Evolutionary conservation across 2,329 filamentous ascomycete species (phyloP).

Genomic region (Endocalyx cinctus): DNA sequence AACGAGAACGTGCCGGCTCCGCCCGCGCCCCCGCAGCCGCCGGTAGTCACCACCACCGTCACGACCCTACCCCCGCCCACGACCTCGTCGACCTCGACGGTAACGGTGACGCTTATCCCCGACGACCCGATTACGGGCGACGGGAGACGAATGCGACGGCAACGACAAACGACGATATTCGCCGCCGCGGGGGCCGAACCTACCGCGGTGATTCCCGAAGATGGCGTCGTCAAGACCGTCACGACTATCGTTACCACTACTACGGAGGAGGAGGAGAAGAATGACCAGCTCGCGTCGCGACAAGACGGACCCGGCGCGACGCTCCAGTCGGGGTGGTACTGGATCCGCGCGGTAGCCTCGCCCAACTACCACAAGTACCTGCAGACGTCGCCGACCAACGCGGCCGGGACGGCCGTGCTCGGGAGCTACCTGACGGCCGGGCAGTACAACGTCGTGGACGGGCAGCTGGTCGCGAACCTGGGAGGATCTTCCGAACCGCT

Average conservation of each 20-base stretch:
- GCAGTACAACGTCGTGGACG: conserved; percentile 51
- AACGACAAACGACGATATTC: too few relatives aligned
- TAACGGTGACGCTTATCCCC: conserved; percentile 4
- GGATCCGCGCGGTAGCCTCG: conserved; percentile 52
- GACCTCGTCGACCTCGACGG: not conserved
- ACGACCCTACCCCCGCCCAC: conserved; percentile 5
- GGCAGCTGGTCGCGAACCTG: conserved; percentile 51
- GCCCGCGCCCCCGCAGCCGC: conserved; percentile 2
- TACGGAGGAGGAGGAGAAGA: too few relatives aligned
- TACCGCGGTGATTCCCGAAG: too few relatives aligned
- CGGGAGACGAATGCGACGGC: conserved; percentile 2
- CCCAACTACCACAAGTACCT: conserved; percentile 56
- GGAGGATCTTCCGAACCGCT: conserved; percentile 31
- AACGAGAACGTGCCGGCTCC: not conserved
- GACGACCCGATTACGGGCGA: conserved; percentile 7
- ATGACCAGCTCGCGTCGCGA: too few relatives aligned
- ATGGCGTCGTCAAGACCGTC: too few relatives aligned
- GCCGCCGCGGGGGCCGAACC: too few relatives aligned
- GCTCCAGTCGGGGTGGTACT: conserved; percentile 47
- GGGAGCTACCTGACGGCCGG: conserved; percentile 53
- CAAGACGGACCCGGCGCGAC: conserved; percentile 31
- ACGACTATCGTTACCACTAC: too few relatives aligned
- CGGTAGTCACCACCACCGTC: conserved; percentile 5
- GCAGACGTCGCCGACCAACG: conserved; percentile 40
- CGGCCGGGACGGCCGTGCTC: conserved; percentile 42